Percentiles rank a stretch among this genome's conserved stretches.
Evolutionary conservation across 1,284 basidiomycete genomes (phyloP).

Genomic region (Ustilago loliicola): DNA sequence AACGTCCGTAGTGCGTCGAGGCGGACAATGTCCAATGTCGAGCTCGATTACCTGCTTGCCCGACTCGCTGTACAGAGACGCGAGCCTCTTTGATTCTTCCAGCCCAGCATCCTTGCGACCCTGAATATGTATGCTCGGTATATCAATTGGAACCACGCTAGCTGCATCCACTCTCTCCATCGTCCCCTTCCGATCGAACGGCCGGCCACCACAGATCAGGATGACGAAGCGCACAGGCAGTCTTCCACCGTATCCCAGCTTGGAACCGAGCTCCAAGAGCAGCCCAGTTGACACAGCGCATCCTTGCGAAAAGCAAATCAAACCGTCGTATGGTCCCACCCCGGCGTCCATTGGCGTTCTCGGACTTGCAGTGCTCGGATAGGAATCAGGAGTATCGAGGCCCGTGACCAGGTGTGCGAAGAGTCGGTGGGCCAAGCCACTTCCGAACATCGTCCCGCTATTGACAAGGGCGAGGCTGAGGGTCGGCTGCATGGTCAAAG

Average conservation of each 20-base stretch:
- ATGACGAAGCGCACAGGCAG: constrained; percentile 36
- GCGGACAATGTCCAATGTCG: constrained; percentile 48
- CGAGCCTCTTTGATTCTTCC: constrained; percentile 32
- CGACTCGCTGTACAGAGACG: constrained; percentile 21
- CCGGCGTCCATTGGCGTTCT: constrained; percentile 17
- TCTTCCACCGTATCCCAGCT: background rate
- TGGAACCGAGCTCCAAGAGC: constrained; percentile 17
- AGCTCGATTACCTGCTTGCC: constrained; percentile 42
- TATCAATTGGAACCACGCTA: constrained; percentile 10
- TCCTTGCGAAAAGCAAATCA: constrained; percentile 56
- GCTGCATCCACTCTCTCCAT: constrained; percentile 29
- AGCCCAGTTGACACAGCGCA: constrained; percentile 48
- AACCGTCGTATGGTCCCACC: constrained; percentile 24
- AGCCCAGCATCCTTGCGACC: constrained; percentile 35
- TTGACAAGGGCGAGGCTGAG: background rate
- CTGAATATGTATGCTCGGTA: constrained; percentile 42
- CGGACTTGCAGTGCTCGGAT: constrained; percentile 22
- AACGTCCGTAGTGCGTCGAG: constrained; percentile 38
- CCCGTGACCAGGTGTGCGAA: background rate
- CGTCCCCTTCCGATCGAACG: constrained; percentile 26
- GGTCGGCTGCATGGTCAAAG: background rate
- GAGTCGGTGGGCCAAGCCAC: background rate
- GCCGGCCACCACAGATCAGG: constrained; percentile 48
- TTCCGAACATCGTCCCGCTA: no score
- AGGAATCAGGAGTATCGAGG: constrained; percentile 26